Conservation (phyloP, 2,329 filamentous ascomycete genomes). For the Aurifilum marmelostoma region DNA sequence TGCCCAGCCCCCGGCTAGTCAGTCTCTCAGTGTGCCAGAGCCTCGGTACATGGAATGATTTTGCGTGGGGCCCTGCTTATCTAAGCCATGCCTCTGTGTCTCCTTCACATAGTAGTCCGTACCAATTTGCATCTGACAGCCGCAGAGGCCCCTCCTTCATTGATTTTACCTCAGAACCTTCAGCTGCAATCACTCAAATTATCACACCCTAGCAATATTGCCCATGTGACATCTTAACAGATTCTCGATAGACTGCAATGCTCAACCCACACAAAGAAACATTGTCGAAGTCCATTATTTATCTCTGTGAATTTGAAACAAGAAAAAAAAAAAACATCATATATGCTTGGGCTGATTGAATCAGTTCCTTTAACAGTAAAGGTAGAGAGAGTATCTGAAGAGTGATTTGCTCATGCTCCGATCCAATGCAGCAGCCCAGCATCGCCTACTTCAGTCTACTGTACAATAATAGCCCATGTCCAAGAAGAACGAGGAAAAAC, state of each 20-base stretch:
- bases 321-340: not conserved
- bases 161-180: not conserved
- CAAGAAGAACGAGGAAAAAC: not conserved
- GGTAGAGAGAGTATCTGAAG: not conserved
- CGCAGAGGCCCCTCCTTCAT: not conserved
- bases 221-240: not conserved
- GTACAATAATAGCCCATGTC: too few species aligned
- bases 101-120: too few species aligned
- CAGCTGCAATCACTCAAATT: not conserved
- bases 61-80: not conserved
- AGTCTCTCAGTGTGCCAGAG: not conserved
- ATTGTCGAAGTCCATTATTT: too few species aligned
- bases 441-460: not conserved
- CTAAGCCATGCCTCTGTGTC: not conserved
- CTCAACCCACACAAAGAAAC: not conserved
- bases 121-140: constrained; percentile 11
- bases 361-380: not conserved
- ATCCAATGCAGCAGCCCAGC: not conserved
- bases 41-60: not conserved
- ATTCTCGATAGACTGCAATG: not conserved
- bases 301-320: too few species aligned
- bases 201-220: not conserved
- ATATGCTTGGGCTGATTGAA: not conserved
- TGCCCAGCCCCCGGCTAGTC: not conserved
- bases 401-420: not conserved